Evolutionary conservation across 2,329 filamentous ascomycete genomes (phyloP), one percentile per base, ranked within the genome.

Genomic region (Arthroderma sp.): DNA sequence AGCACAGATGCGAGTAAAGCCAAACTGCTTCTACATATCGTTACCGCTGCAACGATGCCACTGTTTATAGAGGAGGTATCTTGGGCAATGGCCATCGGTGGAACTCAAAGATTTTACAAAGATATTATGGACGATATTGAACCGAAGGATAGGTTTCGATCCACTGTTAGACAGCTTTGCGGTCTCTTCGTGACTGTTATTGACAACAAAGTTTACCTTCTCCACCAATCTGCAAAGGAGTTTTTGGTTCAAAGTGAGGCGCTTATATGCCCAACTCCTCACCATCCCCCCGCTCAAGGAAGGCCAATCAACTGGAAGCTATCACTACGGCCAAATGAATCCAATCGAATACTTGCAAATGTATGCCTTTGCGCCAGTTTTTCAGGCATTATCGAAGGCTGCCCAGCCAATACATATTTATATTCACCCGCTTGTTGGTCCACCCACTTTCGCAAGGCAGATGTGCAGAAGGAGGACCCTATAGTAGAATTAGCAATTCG

Each of bases 171-270:
- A 34, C 43, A 57, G 4, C 45, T 61, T 7, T 68, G 63, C 45
- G 62, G 61, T 0, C 55, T 65, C 5, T 65, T 67, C 40, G 49
- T 68, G 2, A 54, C 43, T 11, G 50, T 67, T n/a, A 46, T 57
- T 1, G 50, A 63, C 37, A 48, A 44, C 3, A 57, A 47, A 41
- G 49, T 68, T 4, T 67, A 62, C 48, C 51, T 68, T 4, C 50
- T 68, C 30, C 64, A 67, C 31, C 61, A 68, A 48, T 67, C 64
- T 1, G 64, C 61, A 0, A 64, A 53, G 43, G 62, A 65, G 37
- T 67, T 65, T 47, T 44, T 67, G 33, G 41, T 62, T 29, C 46
- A 32, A 11, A n/a, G 15, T 22, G 15, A 22, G 1, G 15, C 15
- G 15, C 15, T 22, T 22, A 22, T 22, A 22, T 22, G 15, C 15